Evolutionary conservation across 257 asterid species (phyloP).

Genomic region (Ilex aquifolium): DNA sequence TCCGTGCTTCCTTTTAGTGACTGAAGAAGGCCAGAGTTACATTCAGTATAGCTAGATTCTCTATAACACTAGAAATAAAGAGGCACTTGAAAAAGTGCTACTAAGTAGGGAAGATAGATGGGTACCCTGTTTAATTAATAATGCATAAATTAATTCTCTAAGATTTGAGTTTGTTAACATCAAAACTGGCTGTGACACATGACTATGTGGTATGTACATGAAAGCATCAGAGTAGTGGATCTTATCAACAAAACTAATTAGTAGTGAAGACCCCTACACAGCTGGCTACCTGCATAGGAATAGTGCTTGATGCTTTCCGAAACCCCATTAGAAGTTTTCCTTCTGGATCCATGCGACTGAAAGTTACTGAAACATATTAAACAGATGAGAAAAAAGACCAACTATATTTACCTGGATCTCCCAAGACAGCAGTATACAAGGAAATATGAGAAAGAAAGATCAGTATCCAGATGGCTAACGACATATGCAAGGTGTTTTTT

Average conservation of each 20-base stretch:
- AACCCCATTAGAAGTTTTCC: slow-evolving; percentile 96
- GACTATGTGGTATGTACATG: neutral
- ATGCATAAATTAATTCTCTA: slow-evolving; percentile 7
- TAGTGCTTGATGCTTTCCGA: slow-evolving; percentile 67
- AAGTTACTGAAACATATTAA: slow-evolving; percentile 55
- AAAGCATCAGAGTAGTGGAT: neutral
- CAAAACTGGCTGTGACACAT: slow-evolving; percentile 2
- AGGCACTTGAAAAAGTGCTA: slow-evolving; percentile 50
- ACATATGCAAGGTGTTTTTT: neutral
- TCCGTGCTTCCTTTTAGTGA: slow-evolving; percentile 60
- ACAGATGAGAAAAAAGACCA: too few relatives aligned
- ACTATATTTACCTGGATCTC: too few relatives aligned
- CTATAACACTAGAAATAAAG: slow-evolving; percentile 50
- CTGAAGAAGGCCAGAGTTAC: slow-evolving; percentile 63
- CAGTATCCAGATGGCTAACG: neutral
- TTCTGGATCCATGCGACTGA: slow-evolving; percentile 98
- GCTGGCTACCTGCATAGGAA: slow-evolving; percentile 46
- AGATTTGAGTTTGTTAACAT: neutral
- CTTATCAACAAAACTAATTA: neutral
- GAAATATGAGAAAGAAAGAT: neutral
- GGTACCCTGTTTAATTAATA: slow-evolving; percentile 47
- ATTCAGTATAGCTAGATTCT: slow-evolving; percentile 47
- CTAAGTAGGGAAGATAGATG: slow-evolving; percentile 38
- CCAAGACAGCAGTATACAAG: too few relatives aligned
- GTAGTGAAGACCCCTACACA: slow-evolving; percentile 1